These are phyloP conservation scores for Cornus florida DNA, from an alignment of 148 eudicot species.

Conservation along the genomic window DNA sequence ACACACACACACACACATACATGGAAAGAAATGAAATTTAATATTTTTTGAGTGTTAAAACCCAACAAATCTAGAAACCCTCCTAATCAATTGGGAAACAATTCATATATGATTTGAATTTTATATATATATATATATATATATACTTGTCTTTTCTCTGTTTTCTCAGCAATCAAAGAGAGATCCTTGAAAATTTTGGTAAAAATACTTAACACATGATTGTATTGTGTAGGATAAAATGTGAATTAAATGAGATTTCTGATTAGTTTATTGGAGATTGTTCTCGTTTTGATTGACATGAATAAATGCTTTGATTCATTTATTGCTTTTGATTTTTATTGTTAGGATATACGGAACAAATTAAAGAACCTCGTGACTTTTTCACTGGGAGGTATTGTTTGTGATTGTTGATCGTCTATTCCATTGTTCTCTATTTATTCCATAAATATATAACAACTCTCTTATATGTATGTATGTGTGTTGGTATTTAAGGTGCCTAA, in stretches of 20 bases:
- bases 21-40: not conserved
- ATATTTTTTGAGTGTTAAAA: not conserved
- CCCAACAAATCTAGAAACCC: not conserved
- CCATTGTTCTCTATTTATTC: not conserved
- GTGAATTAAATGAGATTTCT: too few species aligned
- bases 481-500: slow-evolving; percentile 9
- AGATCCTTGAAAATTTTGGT: too few species aligned
- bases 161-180: too few species aligned
- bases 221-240: too few species aligned
- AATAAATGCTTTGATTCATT: not conserved
- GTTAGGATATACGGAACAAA: slow-evolving; percentile 59
- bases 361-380: slow-evolving; percentile 57
- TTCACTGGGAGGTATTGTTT: slow-evolving; percentile 84
- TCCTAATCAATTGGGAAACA: not conserved
- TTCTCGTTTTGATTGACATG: not conserved
- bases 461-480: not conserved
- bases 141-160: too few species aligned
- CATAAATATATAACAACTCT: not conserved
- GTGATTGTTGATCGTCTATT: not conserved
- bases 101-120: not conserved
- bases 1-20: too few species aligned
- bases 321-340: slow-evolving; percentile 13
- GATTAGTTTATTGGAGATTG: not conserved
- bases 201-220: too few species aligned
- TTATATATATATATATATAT: too few species aligned